Conservation (phyloP, 2,329 filamentous ascomycete genomes). For the Penicillium decumbens region DNA sequence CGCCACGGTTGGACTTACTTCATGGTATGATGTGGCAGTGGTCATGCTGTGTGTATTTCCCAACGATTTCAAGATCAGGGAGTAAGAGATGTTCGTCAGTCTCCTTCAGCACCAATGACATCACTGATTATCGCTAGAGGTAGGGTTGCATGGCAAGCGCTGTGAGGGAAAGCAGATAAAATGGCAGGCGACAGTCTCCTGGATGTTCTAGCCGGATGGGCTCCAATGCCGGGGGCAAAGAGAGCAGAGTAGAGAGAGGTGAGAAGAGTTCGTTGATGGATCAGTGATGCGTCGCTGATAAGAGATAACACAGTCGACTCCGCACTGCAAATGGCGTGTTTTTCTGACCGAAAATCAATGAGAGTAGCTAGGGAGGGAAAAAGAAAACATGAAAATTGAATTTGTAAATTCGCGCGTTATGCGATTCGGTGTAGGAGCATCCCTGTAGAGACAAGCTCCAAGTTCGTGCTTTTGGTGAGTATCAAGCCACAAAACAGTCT, state of each 20-base stretch:
- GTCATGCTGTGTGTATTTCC: constrained; percentile 2
- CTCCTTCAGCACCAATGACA: constrained; percentile 17
- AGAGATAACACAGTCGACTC: constrained; percentile 8
- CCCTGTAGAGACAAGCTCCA: not conserved
- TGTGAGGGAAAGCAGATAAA: not conserved
- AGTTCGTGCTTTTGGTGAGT: not conserved
- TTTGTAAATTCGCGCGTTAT: not conserved
- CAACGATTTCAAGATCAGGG: not conserved
- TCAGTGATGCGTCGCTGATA: constrained; percentile 10
- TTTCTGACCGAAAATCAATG: not conserved
- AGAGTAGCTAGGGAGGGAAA: not conserved
- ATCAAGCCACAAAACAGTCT: not conserved
- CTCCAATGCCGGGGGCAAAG: constrained; percentile 3
- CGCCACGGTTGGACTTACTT: not conserved
- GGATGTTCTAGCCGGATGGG: not conserved
- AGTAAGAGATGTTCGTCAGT: not conserved
- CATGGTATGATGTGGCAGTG: not conserved
- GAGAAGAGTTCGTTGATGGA: constrained; percentile 1
- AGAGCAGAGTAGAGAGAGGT: constrained; percentile 1
- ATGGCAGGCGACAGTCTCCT: not conserved
- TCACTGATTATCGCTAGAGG: constrained; percentile 10
- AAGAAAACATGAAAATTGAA: not conserved
- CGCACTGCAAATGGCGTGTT: not conserved
- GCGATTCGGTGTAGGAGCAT: not conserved
- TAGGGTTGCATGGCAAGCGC: constrained; percentile 5